Base-by-base conservation (phyloP, 2,329 filamentous ascomycete species). In the Colletotrichum paranaense region DNA sequence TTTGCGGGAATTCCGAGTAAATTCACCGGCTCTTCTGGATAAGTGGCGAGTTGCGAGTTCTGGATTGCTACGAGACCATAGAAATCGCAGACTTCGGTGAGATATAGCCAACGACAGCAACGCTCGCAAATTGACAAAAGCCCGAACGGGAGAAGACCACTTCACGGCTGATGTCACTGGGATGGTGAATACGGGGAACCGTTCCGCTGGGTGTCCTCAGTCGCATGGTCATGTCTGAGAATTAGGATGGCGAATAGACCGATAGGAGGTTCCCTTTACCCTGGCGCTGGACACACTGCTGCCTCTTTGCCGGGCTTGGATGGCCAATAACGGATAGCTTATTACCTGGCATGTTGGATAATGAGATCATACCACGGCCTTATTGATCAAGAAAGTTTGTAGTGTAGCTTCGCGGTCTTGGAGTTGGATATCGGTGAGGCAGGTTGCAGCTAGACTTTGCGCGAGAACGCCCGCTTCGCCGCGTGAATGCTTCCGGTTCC, bases 151-250 rank as follows among this genome's bases (percentile, higher is more conserved):
- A 46, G 19, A 32, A 19, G 35, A 60, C 38, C 38, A n/a, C 49
- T 56, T 55, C 35, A 65, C 53, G 65, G 30, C 64, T 69, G 57
- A 69, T 69, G 73, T 69, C 64, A 73, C 69, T 22, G 30, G 28
- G 53, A 72, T 55, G 22, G 49, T 59, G 49, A 62, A 30, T 19
- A 68, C 65, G 65, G 69, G 64, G 69, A 73, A 65, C 58, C 64
- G 53, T 68, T 72, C 68, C 63, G 69, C 68, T 32, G 59, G 57
- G 68, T 55, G 46, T 64, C 63, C 63, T 55, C 53, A 49, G 59
- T 64, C 32, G 59, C 66, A 55, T 62, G 53, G 66, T 32, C 57
- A 53, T 69, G 66, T 64, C 66, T 64, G 70, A 56, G 55, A 59
- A 59, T 42, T 52, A 42, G 66, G 30, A 55, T 53, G 69, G 58